Conservation (phyloP, 2,329 filamentous ascomycete species). For the Aspergillus tubingensis region DNA sequence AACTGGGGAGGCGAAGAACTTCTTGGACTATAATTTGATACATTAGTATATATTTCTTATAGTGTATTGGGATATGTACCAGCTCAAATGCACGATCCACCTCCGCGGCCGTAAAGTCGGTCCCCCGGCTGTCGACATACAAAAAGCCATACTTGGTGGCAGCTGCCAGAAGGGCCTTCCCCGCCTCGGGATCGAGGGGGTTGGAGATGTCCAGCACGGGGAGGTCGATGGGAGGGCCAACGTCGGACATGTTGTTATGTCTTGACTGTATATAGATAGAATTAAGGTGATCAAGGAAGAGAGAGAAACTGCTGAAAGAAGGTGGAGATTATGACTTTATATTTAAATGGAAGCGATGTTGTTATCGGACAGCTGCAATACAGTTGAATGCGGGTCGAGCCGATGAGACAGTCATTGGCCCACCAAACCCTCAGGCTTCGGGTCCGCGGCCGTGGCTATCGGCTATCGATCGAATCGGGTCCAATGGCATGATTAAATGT, state of each 20-base stretch:
- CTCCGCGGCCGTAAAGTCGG: conserved; percentile 65
- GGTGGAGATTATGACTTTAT: neutral
- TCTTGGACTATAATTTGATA: conserved; percentile 57
- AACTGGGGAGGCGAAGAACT: conserved; percentile 70
- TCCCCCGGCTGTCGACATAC: conserved; percentile 76
- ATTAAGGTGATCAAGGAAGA: neutral
- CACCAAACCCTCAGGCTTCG: too few relatives aligned
- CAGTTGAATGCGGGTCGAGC: neutral
- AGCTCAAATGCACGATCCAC: conserved; percentile 73
- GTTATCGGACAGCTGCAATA: neutral
- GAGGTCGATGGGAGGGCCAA: conserved; percentile 52
- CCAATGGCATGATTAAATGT: neutral
- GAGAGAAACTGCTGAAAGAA: neutral
- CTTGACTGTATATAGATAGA: neutral
- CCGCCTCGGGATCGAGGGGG: conserved; percentile 60
- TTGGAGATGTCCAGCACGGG: conserved; percentile 81
- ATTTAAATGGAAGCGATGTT: neutral
- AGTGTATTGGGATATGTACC: conserved; percentile 46
- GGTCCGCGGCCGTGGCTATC: neutral
- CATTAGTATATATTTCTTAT: neutral
- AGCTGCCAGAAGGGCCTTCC: conserved; percentile 71
- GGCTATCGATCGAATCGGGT: conserved; percentile 2
- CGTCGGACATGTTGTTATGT: conserved; percentile 21
- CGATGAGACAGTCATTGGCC: neutral
- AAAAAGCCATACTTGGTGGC: conserved; percentile 84